Percentiles rank a stretch among this genome's conserved stretches.
Evolutionary conservation across 208 protist genomes (phyloP).

Genomic region (Trichomonas tenax): DNA sequence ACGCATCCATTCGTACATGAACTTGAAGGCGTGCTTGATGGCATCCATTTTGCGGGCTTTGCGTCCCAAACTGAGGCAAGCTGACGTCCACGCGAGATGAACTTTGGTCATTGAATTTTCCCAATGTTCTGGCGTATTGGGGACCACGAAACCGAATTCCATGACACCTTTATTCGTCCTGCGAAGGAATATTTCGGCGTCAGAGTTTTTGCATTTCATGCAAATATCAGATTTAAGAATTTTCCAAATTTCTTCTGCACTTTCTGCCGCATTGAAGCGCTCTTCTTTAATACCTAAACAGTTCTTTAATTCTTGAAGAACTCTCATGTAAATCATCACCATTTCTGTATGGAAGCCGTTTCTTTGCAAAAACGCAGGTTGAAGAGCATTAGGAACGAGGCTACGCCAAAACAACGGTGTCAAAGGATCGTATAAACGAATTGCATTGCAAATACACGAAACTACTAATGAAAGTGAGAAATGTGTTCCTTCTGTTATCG

Average conservation of each 20-base stretch:
- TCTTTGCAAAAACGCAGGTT: background rate
- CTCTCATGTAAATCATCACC: background rate
- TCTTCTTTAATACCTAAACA: background rate
- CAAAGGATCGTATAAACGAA: background rate
- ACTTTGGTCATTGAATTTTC: background rate
- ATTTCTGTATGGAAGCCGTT: background rate
- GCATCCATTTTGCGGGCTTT: background rate
- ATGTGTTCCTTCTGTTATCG: background rate
- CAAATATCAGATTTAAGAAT: background rate
- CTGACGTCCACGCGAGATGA: background rate
- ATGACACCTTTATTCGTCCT: background rate
- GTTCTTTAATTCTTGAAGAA: background rate
- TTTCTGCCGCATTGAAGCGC: background rate
- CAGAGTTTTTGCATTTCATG: background rate
- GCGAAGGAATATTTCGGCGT: background rate
- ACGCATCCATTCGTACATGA: background rate
- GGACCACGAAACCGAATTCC: background rate
- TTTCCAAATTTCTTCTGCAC: background rate
- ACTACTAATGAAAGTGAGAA: background rate
- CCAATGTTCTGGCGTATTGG: background rate
- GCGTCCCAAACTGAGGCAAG: background rate
- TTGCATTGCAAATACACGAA: background rate
- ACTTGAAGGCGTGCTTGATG: background rate
- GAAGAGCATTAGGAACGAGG: background rate
- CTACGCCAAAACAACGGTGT: background rate